phyloP scores from a whole-genome alignment of 495 filamentous ascomycete genomes.

The Wilcoxina mikolae region DNA sequence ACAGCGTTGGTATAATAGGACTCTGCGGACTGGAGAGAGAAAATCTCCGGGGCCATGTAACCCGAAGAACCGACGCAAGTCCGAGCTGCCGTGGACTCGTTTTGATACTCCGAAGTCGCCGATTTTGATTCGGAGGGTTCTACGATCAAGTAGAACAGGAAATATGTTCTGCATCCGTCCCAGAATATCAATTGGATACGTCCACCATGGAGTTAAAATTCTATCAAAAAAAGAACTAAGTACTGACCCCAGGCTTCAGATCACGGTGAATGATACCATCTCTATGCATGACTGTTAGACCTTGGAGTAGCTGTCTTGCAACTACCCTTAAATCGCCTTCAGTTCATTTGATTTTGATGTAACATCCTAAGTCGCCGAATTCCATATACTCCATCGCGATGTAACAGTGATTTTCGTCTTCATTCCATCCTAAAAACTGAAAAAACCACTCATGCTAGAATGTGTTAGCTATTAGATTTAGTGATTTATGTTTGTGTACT shows the following conservation, averaged over 20 bases:
- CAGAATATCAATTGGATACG: not conserved
- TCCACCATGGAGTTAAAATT: too few relatives aligned
- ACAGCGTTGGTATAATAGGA: constrained; percentile 26
- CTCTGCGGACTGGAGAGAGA: not conserved
- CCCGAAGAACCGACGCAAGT: constrained; percentile 24
- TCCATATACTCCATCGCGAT: constrained; percentile 12
- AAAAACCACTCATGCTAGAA: constrained; percentile 8
- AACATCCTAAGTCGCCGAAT: not conserved
- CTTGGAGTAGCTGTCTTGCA: constrained; percentile 1
- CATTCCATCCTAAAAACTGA: constrained; percentile 9
- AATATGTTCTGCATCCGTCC: constrained; percentile 27
- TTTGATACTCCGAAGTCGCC: constrained; percentile 33
- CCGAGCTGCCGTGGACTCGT: constrained; percentile 14
- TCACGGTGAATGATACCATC: constrained; percentile 3
- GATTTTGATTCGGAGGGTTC: constrained; percentile 30
- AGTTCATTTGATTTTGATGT: constrained; percentile 4
- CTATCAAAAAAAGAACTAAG: not conserved
- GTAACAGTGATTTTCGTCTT: constrained; percentile 6
- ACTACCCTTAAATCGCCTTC: not conserved
- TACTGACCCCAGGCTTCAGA: constrained; percentile 7
- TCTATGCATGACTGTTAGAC: constrained; percentile 1
- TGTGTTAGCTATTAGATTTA: not conserved
- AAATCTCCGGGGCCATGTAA: constrained; percentile 30
- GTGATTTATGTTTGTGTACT: not conserved
- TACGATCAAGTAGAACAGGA: constrained; percentile 13